Evolutionary conservation across 768 basidiomycete genomes (phyloP).

Genomic region (Psilocybe cyanescens): DNA sequence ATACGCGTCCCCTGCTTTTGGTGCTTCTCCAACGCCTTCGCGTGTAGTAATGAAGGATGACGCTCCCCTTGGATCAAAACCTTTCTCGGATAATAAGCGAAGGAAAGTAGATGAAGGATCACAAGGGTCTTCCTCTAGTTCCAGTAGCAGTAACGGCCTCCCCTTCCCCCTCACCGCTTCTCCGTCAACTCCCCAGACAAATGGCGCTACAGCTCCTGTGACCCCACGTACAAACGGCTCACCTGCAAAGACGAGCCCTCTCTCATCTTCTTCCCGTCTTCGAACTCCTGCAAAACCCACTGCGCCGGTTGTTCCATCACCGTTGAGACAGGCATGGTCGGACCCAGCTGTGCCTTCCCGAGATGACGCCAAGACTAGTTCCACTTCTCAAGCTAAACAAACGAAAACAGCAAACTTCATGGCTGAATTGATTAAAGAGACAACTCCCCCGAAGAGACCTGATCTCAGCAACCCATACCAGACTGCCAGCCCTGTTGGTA

Average conservation of each 20-base stretch:
- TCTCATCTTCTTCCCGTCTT: conserved; percentile 37
- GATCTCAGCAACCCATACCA: conserved; percentile 84
- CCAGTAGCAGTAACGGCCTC: conserved; percentile 6
- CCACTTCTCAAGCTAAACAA: conserved; percentile 42
- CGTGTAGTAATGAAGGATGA: conserved; percentile 41
- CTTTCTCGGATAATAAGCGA: conserved; percentile 58
- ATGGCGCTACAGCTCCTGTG: conserved; percentile 27
- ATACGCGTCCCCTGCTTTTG: conserved; percentile 75
- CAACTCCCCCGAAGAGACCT: conserved; percentile 63
- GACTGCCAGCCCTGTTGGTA: conserved; percentile 65
- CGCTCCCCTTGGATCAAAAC: conserved; percentile 33
- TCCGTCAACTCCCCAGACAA: neutral
- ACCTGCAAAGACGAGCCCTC: conserved; percentile 20
- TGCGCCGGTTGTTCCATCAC: conserved; percentile 70
- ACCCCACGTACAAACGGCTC: conserved; percentile 29
- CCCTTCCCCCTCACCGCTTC: conserved; percentile 38
- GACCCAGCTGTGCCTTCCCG: conserved; percentile 40
- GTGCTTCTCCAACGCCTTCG: conserved; percentile 49
- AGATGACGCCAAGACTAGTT: conserved; percentile 27
- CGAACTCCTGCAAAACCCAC: conserved; percentile 58
- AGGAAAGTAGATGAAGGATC: conserved; percentile 56
- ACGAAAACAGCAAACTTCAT: conserved; percentile 73
- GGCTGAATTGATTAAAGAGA: conserved; percentile 72
- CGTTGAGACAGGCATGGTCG: conserved; percentile 76
- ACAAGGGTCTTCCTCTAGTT: conserved; percentile 7